Evolutionary conservation across 352 stramenopile genomes (phyloP), one percentile per base, ranked within the genome.

Genomic region (Globisporangium nodosum): DNA sequence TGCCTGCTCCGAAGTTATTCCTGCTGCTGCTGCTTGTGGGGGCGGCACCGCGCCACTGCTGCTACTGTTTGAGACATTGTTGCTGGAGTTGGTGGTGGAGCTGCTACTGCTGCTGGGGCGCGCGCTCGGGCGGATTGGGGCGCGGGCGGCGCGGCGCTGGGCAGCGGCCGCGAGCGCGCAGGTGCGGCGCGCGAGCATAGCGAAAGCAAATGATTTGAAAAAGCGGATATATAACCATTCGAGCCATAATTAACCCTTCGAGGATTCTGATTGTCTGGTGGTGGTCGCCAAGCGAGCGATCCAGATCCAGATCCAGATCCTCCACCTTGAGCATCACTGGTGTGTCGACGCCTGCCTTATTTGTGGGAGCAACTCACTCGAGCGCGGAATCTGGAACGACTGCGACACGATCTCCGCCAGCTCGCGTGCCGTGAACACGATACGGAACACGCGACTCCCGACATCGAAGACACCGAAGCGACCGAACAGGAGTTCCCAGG

Each of bases 391-490:
- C 8, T 70, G 62, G 21, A 60, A 55, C 8, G 52, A 47, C 37
- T 73, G 62, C 31, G 55, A 52, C 0, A 62, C 52, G 30, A 68
- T 58, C 56, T 70, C 58, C 9, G 60, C 27, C 0, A 49, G 24
- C 35, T 69, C 65, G 24, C 54, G 53, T 2, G 59, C 6, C 35
- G 58, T 50, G 43, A 59, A 64, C 9, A 57, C 37, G 33, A 21
- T 3, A 12, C 37, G 18, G 8, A 66, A 65, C 5, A 54, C 50
- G 49, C 31, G 21, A 24, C 21, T 24, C 21, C 21, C 21, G 21
- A 24, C 21, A 24, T 1, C 21, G 21, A 24, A 24, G 21, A 24
- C 21, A 24, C 1, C 21, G 21, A 24, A 37, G 31, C 31, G 31
- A 5, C 8, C 8, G 31, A 37, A 5, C 31, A 37, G 31, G 5